A percentile compares a stretch with the other conserved stretches of the same genome.
Conservation (phyloP, 495 filamentous ascomycete genomes). For the Evansstolkia leycettana region DNA sequence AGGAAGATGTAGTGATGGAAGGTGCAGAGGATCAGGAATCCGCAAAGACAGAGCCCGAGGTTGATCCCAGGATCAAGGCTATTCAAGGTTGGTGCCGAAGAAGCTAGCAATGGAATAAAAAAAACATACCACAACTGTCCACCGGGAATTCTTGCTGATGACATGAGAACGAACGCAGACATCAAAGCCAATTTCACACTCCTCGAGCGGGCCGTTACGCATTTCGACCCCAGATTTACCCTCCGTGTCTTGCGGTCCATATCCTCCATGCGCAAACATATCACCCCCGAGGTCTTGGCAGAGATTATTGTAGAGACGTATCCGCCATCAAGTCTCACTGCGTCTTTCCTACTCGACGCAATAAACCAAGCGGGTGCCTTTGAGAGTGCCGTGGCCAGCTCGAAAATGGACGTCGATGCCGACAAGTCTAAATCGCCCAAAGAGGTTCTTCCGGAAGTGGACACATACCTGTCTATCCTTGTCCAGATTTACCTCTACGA, state of each 20-base stretch:
- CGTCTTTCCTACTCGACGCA: slow-evolving; percentile 55
- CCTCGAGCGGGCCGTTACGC: slow-evolving; percentile 78
- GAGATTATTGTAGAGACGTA: slow-evolving; percentile 76
- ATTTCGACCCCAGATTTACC: slow-evolving; percentile 92
- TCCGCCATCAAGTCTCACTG: slow-evolving; percentile 47
- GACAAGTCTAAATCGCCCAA: slow-evolving; percentile 41
- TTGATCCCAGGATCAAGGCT: slow-evolving; percentile 52
- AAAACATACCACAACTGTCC: no score
- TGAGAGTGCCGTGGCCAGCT: slow-evolving; percentile 32
- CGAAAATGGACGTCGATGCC: slow-evolving; percentile 70
- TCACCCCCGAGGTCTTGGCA: slow-evolving; percentile 67
- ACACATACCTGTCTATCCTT: slow-evolving; percentile 82
- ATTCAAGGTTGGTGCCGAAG: slow-evolving; percentile 37
- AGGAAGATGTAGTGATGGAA: slow-evolving; percentile 68
- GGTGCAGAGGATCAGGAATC: slow-evolving; percentile 44
- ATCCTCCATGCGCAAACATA: slow-evolving; percentile 84
- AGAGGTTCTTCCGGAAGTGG: slow-evolving; percentile 78
- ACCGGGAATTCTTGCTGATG: slow-evolving; percentile 1
- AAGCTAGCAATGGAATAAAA: no score
- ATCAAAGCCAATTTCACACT: slow-evolving; percentile 89
- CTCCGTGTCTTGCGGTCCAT: slow-evolving; percentile 88
- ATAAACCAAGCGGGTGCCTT: slow-evolving; percentile 56
- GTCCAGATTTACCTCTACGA: slow-evolving; percentile 85
- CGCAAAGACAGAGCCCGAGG: slow-evolving; percentile 37
- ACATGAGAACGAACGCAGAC: slow-evolving; percentile 37